These are phyloP conservation scores for Fraxinus quadrangulata DNA, from an alignment of 257 asterid genomes.

Conservation along the genomic window DNA sequence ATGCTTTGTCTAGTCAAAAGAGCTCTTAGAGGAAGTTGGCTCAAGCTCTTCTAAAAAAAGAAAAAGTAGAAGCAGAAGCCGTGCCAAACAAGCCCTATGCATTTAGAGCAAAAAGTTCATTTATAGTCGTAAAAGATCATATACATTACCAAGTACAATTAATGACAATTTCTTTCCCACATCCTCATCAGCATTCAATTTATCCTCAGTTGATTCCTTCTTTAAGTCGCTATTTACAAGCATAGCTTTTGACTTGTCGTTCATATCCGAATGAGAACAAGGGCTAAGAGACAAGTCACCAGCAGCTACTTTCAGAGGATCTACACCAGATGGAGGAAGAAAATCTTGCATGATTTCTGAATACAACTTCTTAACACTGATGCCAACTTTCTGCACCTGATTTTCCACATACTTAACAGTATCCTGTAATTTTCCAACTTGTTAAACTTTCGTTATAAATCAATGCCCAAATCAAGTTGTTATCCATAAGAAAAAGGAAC, in stretches of 20 bases:
- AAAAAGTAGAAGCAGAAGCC: too few species aligned
- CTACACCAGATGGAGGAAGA: constrained; percentile 42
- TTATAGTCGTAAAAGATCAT: constrained; percentile 11
- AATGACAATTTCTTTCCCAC: constrained; percentile 7
- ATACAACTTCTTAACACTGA: constrained; percentile 68
- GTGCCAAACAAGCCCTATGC: background rate
- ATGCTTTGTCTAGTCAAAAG: too few species aligned
- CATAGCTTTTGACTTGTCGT: constrained; percentile 40
- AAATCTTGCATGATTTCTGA: constrained; percentile 77
- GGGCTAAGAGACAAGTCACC: constrained; percentile 54
- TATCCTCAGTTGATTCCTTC: constrained; percentile 40
- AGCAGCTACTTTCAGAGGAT: constrained; percentile 53
- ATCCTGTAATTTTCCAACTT: constrained; percentile 44
- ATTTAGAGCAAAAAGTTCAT: constrained; percentile 29
- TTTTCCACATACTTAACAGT: constrained; percentile 71
- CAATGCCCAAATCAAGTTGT: background rate
- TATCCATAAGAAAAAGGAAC: background rate
- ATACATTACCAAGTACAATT: constrained; percentile 9
- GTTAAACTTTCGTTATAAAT: background rate
- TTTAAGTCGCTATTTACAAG: constrained; percentile 31
- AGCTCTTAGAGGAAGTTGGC: too few species aligned
- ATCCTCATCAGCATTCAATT: constrained; percentile 38
- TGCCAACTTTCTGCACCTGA: constrained; percentile 76
- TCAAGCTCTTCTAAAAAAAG: too few species aligned
- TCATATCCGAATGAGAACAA: constrained; percentile 39